A percentile compares a stretch with the other conserved stretches of the same genome.
Evolutionary conservation across 306 rosid genomes (phyloP).

Genomic region (Cucurbita maxima): DNA sequence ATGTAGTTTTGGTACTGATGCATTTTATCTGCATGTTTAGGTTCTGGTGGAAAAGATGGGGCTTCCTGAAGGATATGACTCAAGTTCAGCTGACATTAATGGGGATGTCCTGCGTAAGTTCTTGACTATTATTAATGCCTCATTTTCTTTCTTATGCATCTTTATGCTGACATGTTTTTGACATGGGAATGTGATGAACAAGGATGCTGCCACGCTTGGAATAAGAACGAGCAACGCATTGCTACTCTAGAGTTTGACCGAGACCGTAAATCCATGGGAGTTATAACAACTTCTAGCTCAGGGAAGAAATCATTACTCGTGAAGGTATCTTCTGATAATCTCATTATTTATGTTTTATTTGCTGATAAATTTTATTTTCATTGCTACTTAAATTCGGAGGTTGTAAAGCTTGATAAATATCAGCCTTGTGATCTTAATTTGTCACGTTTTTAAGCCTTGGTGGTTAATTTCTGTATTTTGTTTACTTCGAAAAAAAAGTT

Average conservation of each 20-base stretch:
- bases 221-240: slow-evolving; percentile 35
- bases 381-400: background rate
- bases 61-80: slow-evolving; percentile 34
- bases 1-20: background rate
- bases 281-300: slow-evolving; percentile 33
- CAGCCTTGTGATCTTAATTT: background rate
- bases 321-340: slow-evolving; percentile 38
- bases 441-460: background rate
- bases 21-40: slow-evolving; percentile 20
- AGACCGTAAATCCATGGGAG: slow-evolving; percentile 83
- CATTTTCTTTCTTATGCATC: slow-evolving; percentile 3
- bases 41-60: slow-evolving; percentile 94
- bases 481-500: background rate
- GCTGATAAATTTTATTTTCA: background rate
- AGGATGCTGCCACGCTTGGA: slow-evolving; percentile 72
- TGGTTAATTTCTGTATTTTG: too few relatives aligned
- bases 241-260: slow-evolving; percentile 92
- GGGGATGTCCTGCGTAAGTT: slow-evolving; percentile 40
- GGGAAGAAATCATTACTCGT: slow-evolving; percentile 54
- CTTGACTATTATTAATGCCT: background rate
- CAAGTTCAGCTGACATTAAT: slow-evolving; percentile 13
- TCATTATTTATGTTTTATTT: background rate
- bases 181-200: background rate
- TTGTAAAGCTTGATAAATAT: background rate
- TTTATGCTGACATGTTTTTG: background rate